Base-by-base conservation (phyloP, 2,329 filamentous ascomycete genomes). In the Cercospora nicotianae region DNA sequence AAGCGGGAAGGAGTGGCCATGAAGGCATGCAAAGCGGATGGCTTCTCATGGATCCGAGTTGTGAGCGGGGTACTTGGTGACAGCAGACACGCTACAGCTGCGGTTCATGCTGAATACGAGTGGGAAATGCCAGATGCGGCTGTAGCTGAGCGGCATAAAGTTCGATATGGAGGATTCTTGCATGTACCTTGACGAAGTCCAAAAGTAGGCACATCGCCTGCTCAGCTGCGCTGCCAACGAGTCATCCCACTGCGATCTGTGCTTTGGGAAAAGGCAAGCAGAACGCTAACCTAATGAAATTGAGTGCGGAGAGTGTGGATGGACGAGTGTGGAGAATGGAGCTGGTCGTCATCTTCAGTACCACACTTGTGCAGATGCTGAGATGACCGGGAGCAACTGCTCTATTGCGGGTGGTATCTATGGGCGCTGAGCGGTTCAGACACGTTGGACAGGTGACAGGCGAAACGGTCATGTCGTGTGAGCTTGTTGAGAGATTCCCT, bases 41-140 rank as follows among this genome's bases (percentile, higher is more conserved):
- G 13, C 23, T n/a, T 28, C 23, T 57, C 13, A 5, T 26, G 53
- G 23, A 13, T 12, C n/a, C 26, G 13, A 58, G 53, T n/a, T 12
- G 53, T 9, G 53, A 33, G 60, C 60, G 65, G 65, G 61, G 53
- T 60, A 59, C 33, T 39, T 36, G 33, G 33, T 16, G 33, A 36
- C 36, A 59, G 64, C 36, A 42, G 16, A 39, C 16, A 36, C 64
- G 65, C 64, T 69, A 62, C 45, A 39, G 36, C 51, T 69, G 67
- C 67, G 51, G 48, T 20, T 60, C 16, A 45, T 31, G 65, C 67
- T 69, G 64, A 67, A 66, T 67, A 65, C 67, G 67, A 69, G 33
- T 20, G 33, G 26, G 57, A 57, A 60, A 65, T 65, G 48, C 67
- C 65, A 48, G 48, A 64, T 39, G 31, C 10, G 55, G 67, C 5